Conservation (phyloP, 805 yeast species). For the Isabelozyma heimii region DNA sequence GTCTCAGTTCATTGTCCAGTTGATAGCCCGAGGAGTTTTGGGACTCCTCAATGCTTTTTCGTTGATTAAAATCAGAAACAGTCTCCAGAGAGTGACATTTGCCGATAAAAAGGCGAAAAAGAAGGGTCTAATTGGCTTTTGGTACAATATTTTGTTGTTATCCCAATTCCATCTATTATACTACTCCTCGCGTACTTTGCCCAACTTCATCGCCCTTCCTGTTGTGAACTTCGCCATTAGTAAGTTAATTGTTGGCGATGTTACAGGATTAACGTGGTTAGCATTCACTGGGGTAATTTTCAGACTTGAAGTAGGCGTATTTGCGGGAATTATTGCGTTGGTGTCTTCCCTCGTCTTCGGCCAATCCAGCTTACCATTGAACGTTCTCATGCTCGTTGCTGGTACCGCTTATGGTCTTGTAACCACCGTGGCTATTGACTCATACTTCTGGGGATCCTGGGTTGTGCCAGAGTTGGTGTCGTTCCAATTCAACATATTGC, state of each 20-base stretch:
- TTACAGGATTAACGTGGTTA: constrained; percentile 48
- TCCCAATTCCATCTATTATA: constrained; percentile 78
- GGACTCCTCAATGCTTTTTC: constrained; percentile 61
- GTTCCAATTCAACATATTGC: constrained; percentile 70
- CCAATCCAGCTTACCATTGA: constrained; percentile 41
- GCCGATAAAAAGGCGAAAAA: constrained; percentile 13
- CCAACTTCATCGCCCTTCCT: constrained; percentile 85
- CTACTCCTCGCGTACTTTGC: constrained; percentile 81
- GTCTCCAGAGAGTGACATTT: constrained; percentile 19
- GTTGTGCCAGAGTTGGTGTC: constrained; percentile 76
- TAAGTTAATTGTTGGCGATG: constrained; percentile 48
- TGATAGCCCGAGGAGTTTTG: constrained; percentile 54
- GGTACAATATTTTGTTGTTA: constrained; percentile 58
- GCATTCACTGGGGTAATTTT: constrained; percentile 66
- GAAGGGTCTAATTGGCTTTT: constrained; percentile 38
- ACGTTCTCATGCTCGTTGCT: constrained; percentile 31
- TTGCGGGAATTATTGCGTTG: constrained; percentile 48
- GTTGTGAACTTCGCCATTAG: constrained; percentile 57
- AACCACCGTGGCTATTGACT: constrained; percentile 55
- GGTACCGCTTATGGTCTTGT: constrained; percentile 56
- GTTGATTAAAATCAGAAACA: constrained; percentile 49
- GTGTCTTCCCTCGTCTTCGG: constrained; percentile 44
- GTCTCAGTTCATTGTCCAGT: constrained; percentile 51
- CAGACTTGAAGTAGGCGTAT: constrained; percentile 65
- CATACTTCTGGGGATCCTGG: constrained; percentile 66